Evolutionary conservation across 129 eudicot genomes (phyloP).

Genomic region (Centrapalus pauciflorus): DNA sequence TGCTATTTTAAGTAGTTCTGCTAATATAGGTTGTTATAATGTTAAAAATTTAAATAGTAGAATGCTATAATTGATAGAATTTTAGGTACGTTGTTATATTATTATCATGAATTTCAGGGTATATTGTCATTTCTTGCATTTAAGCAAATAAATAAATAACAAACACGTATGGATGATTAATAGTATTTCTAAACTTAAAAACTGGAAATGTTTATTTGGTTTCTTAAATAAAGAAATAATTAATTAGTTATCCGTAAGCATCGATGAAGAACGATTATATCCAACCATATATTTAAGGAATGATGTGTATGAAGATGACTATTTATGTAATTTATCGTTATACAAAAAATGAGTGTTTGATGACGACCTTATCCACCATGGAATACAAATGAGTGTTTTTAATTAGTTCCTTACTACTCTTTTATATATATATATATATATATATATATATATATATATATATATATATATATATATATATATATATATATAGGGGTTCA

Average conservation of each 20-base stretch:
- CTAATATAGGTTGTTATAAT: too few relatives aligned
- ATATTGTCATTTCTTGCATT: too few relatives aligned
- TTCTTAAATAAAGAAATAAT: not conserved
- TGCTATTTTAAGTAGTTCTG: too few relatives aligned
- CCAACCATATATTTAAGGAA: conserved; percentile 16
- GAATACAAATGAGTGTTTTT: conserved; percentile 22
- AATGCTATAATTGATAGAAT: too few relatives aligned
- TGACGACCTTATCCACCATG: conserved; percentile 32
- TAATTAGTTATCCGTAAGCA: conserved; percentile 6
- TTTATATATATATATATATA: conserved; percentile 1
- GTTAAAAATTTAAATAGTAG: too few relatives aligned
- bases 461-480: too few relatives aligned
- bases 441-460: too few relatives aligned
- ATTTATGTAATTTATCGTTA: conserved; percentile 21
- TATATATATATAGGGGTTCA: too few relatives aligned
- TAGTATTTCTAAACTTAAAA: not conserved
- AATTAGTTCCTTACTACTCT: conserved; percentile 17
- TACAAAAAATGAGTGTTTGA: conserved; percentile 20
- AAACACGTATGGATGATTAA: not conserved
- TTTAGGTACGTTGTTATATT: too few relatives aligned
- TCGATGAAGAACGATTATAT: conserved; percentile 5
- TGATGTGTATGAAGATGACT: conserved; percentile 22
- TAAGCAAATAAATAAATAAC: not conserved
- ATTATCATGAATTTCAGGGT: too few relatives aligned
- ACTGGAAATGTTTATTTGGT: not conserved